These are phyloP conservation scores for Ochromonas danica DNA, from an alignment of 108 stramenopile genomes.

Conservation along the genomic window DNA sequence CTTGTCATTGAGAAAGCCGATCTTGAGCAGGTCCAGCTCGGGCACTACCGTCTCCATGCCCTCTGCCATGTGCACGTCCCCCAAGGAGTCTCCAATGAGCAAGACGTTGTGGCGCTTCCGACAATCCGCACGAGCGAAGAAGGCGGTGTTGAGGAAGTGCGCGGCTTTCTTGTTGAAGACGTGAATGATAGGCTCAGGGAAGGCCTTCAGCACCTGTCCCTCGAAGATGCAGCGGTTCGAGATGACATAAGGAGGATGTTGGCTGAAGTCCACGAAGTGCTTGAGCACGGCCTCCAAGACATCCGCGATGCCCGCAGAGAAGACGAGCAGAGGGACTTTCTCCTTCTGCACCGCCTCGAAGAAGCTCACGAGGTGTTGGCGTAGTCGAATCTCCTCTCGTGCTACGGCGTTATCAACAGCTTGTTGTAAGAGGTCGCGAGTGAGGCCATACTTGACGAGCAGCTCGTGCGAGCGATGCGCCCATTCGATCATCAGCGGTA, in stretches of 20 bases:
- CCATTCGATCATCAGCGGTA: conserved; percentile 38
- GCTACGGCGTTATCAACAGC: conserved; percentile 27
- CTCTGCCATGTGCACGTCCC: conserved; percentile 38
- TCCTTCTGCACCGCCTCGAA: neutral
- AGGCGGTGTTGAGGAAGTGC: neutral
- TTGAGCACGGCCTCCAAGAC: conserved; percentile 34
- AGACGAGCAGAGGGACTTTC: conserved; percentile 36
- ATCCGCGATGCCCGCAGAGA: conserved; percentile 42
- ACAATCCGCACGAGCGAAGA: conserved; percentile 3
- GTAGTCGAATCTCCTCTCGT: conserved; percentile 7
- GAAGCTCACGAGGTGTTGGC: conserved; percentile 16
- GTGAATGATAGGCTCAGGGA: conserved; percentile 26
- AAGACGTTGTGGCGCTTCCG: conserved; percentile 10
- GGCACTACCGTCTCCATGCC: neutral
- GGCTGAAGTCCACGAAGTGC: conserved; percentile 21
- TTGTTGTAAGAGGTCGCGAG: conserved; percentile 1
- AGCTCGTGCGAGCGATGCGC: conserved; percentile 34
- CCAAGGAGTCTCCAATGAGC: conserved; percentile 32
- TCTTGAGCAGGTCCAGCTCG: conserved; percentile 7
- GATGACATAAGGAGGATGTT: conserved; percentile 2
- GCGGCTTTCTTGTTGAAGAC: conserved; percentile 37
- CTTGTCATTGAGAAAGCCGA: conserved; percentile 40
- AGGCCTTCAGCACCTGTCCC: conserved; percentile 1
- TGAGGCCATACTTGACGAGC: conserved; percentile 28
- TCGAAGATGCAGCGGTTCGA: conserved; percentile 28